Percentiles rank a stretch among this genome's conserved stretches.
These are phyloP conservation scores for Globisporangium radiosum DNA, from an alignment of 352 stramenopile species.

Conservation along the genomic window DNA sequence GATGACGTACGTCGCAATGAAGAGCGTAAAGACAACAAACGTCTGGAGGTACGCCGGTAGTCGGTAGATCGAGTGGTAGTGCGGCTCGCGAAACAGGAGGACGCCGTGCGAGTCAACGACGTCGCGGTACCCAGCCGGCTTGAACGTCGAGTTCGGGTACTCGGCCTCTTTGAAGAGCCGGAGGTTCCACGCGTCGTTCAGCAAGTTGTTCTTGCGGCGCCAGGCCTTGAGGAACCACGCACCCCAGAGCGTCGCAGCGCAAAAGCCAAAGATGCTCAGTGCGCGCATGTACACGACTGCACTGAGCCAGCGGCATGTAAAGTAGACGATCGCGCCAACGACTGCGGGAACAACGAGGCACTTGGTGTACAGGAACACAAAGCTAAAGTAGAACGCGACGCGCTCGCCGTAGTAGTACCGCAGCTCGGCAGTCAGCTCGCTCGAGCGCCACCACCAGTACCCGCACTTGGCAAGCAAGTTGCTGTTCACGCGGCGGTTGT, in stretches of 20 bases:
- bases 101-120: slow-evolving; percentile 68
- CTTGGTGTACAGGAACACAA: slow-evolving; percentile 82
- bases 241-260: slow-evolving; percentile 67
- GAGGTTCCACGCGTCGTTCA: slow-evolving; percentile 81
- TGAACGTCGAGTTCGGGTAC: slow-evolving; percentile 77
- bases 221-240: slow-evolving; percentile 74
- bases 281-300: slow-evolving; percentile 74
- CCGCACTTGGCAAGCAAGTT: slow-evolving; percentile 63
- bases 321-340: slow-evolving; percentile 51
- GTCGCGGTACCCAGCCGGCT: slow-evolving; percentile 64
- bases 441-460: slow-evolving; percentile 70
- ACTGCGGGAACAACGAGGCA: slow-evolving; percentile 62
- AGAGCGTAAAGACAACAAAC: slow-evolving; percentile 70
- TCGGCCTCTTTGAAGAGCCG: slow-evolving; percentile 83
- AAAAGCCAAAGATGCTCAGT: slow-evolving; percentile 77
- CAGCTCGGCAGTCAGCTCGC: slow-evolving; percentile 81
- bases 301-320: slow-evolving; percentile 61
- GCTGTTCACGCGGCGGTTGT: slow-evolving; percentile 73
- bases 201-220: slow-evolving; percentile 68
- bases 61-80: slow-evolving; percentile 73
- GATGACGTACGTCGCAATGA: slow-evolving; percentile 71
- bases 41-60: slow-evolving; percentile 80
- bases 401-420: slow-evolving; percentile 81
- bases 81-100: slow-evolving; percentile 73
- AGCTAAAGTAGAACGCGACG: slow-evolving; percentile 84